These are phyloP conservation scores for Penicillium sp. DNA, from an alignment of 2,329 filamentous ascomycete genomes.

Conservation along the genomic window DNA sequence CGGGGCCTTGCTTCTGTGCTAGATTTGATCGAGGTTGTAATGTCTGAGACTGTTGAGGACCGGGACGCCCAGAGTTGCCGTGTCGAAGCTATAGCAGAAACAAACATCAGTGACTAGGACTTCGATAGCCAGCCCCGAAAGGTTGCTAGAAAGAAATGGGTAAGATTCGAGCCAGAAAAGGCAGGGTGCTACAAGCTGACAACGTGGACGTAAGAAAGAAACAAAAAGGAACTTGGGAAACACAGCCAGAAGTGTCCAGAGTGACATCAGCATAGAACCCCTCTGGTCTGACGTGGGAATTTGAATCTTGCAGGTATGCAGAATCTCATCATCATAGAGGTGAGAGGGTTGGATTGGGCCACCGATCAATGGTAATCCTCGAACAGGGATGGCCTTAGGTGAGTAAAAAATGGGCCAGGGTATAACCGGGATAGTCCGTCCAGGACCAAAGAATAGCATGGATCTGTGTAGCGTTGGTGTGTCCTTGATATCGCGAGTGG, in stretches of 20 bases:
- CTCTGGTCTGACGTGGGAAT: conserved; percentile 13
- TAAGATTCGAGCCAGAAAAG: conserved; percentile 3
- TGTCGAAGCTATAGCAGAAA: conserved; percentile 34
- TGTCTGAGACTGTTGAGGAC: conserved; percentile 33
- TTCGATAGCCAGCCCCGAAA: conserved; percentile 1
- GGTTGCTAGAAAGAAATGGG: conserved; percentile 12
- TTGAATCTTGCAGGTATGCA: conserved; percentile 12
- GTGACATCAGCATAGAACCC: conserved; percentile 17
- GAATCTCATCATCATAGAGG: conserved; percentile 7
- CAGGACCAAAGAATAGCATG: conserved; percentile 22
- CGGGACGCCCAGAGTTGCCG: conserved; percentile 30
- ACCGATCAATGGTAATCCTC: conserved; percentile 15
- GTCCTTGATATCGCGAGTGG: conserved; percentile 14
- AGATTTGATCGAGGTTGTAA: conserved; percentile 33
- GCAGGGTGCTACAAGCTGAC: conserved; percentile 21
- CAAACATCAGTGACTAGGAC: conserved; percentile 22
- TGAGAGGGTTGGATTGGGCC: conserved; percentile 9
- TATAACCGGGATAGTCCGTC: conserved; percentile 21
- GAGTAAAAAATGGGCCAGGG: conserved; percentile 21
- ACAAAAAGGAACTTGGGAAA: conserved; percentile 15
- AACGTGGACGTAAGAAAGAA: conserved; percentile 20
- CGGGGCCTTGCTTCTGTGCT: conserved; percentile 47
- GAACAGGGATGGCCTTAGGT: conserved; percentile 23
- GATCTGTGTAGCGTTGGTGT: conserved; percentile 24
- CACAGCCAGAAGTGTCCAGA: conserved; percentile 19